These are phyloP conservation scores for Nannizziopsis barbatae DNA, from an alignment of 2,329 filamentous ascomycete species.

Conservation along the genomic window DNA sequence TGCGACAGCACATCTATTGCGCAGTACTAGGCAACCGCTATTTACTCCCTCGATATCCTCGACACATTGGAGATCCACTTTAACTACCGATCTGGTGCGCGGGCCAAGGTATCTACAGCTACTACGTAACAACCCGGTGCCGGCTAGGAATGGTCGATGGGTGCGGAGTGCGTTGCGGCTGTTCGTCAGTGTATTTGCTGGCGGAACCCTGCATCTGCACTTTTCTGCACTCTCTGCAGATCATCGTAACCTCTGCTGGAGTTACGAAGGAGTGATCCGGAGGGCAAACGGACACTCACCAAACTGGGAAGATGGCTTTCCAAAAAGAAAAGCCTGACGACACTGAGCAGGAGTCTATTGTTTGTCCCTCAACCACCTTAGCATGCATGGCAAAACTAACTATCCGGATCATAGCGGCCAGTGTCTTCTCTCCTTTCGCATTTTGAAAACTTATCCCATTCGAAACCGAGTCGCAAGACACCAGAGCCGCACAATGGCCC, in stretches of 20 bases:
- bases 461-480: slow-evolving; percentile 10
- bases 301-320: background rate
- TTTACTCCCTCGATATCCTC: no score
- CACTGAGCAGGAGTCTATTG: slow-evolving; percentile 13
- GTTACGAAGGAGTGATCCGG: background rate
- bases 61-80: background rate
- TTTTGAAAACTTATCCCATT: slow-evolving; percentile 38
- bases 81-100: background rate
- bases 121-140: background rate
- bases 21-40: no score
- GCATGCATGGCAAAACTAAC: slow-evolving; percentile 10
- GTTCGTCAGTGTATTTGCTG: background rate
- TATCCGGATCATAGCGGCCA: slow-evolving; percentile 28
- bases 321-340: slow-evolving; percentile 1
- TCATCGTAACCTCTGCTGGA: no score
- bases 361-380: slow-evolving; percentile 7
- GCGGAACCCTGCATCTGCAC: no score
- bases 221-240: no score
- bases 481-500: slow-evolving; percentile 22
- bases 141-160: background rate
- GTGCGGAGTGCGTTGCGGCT: background rate
- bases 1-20: no score
- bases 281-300: background rate
- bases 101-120: background rate
- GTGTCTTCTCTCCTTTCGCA: slow-evolving; percentile 41